Conservation (phyloP, 805 yeast genomes). For the Maudiozyma bulderi region DNA sequence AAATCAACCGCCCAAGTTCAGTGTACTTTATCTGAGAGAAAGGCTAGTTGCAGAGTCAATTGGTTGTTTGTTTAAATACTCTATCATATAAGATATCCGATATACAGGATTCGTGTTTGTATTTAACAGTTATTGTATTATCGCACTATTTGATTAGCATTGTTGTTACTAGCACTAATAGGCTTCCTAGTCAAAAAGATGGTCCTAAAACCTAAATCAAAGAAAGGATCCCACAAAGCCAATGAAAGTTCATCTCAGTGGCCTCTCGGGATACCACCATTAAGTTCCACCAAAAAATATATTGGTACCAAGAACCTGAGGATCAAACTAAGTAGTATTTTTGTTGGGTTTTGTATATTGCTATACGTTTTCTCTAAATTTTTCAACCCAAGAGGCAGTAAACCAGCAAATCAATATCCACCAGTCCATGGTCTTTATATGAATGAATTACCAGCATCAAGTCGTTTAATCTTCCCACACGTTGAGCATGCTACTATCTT, state of each 20-base stretch:
- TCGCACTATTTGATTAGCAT: slow-evolving; percentile 4
- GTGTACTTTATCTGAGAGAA: too few relatives aligned
- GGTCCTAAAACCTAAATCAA: slow-evolving; percentile 25
- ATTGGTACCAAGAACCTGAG: neutral
- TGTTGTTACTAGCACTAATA: slow-evolving; percentile 13
- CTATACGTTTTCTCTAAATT: slow-evolving; percentile 13
- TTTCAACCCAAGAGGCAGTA: slow-evolving; percentile 5
- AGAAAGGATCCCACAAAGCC: slow-evolving; percentile 5
- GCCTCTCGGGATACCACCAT: slow-evolving; percentile 11
- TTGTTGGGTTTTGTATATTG: slow-evolving; percentile 4
- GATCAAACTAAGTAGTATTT: slow-evolving; percentile 1
- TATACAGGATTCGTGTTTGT: too few relatives aligned
- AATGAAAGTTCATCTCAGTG: slow-evolving; percentile 1
- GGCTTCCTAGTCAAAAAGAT: slow-evolving; percentile 13
- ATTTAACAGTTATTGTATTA: too few relatives aligned
- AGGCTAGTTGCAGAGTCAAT: too few relatives aligned
- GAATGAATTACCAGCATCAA: slow-evolving; percentile 39
- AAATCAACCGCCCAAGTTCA: too few relatives aligned
- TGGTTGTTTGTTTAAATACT: too few relatives aligned
- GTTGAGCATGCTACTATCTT: slow-evolving; percentile 58
- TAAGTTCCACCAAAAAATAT: slow-evolving; percentile 3
- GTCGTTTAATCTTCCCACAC: slow-evolving; percentile 60
- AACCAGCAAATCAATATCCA: slow-evolving; percentile 16
- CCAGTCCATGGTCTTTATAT: slow-evolving; percentile 36
- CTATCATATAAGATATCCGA: too few relatives aligned